Conservation (phyloP, 768 basidiomycete genomes). For the Suillus brevipes region DNA sequence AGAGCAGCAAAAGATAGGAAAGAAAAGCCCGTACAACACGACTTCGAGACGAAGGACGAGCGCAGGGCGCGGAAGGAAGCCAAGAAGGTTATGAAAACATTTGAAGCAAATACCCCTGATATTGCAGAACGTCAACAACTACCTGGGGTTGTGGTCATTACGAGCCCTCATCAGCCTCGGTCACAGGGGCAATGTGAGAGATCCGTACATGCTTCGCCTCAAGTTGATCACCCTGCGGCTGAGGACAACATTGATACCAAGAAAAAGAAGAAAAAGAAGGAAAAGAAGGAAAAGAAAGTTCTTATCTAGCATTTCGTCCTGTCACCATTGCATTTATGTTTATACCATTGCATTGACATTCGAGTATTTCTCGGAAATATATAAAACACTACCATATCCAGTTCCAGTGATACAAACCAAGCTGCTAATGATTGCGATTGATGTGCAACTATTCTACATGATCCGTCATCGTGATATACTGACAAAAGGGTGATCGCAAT, state of each 20-base stretch:
- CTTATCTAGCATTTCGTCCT: neutral
- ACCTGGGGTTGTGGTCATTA: neutral
- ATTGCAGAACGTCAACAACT: neutral
- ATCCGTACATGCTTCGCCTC: slow-evolving; percentile 2
- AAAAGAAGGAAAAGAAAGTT: neutral
- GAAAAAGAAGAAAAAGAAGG: neutral
- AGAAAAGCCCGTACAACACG: neutral
- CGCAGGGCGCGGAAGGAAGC: slow-evolving; percentile 11
- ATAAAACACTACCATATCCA: neutral
- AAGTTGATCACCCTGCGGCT: neutral
- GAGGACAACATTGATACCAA: neutral
- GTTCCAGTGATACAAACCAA: slow-evolving; percentile 10
- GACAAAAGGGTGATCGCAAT: neutral
- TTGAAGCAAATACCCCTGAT: neutral
- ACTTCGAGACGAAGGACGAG: neutral
- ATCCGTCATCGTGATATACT: slow-evolving; percentile 5
- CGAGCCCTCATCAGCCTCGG: neutral
- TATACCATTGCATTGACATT: neutral
- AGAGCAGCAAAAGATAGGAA: slow-evolving; percentile 10
- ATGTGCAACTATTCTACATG: slow-evolving; percentile 18
- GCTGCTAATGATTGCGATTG: slow-evolving; percentile 3
- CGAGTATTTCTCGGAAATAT: neutral
- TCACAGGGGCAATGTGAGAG: slow-evolving; percentile 11
- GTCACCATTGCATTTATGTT: neutral
- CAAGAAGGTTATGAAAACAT: slow-evolving; percentile 6